Percentiles rank a stretch among this genome's conserved stretches.
Conservation (phyloP, 2,329 filamentous ascomycete species). For the Fusarium acutatum region DNA sequence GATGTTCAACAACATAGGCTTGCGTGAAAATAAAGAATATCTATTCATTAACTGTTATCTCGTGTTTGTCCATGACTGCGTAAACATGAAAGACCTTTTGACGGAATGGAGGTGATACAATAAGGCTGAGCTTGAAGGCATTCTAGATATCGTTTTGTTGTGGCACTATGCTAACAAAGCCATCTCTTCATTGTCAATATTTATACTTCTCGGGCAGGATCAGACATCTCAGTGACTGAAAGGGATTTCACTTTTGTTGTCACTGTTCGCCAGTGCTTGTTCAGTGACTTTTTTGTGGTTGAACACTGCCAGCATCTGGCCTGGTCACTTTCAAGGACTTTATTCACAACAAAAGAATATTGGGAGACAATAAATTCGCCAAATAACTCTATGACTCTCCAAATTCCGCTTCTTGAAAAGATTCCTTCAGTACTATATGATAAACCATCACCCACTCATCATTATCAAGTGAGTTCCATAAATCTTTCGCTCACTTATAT, state of each 20-base stretch:
- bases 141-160: not conserved
- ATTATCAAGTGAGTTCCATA: not conserved
- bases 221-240: not conserved
- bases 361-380: not conserved
- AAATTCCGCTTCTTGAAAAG: not conserved
- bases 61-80: not conserved
- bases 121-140: not conserved
- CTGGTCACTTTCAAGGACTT: not conserved
- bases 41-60: not conserved
- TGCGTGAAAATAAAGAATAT: not conserved
- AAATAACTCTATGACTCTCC: not conserved
- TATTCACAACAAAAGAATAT: constrained; percentile 6
- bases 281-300: not conserved
- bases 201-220: not conserved
- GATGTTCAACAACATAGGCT: constrained; percentile 16
- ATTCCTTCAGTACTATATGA: not conserved
- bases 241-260: not conserved
- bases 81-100: not conserved
- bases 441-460: not conserved
- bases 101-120: not conserved
- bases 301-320: not conserved
- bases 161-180: not conserved
- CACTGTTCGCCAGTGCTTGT: not conserved
- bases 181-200: not conserved
- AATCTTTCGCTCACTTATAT: not conserved